Conservation (phyloP, 305 asterid genomes). For the Fraxinus velutina region DNA sequence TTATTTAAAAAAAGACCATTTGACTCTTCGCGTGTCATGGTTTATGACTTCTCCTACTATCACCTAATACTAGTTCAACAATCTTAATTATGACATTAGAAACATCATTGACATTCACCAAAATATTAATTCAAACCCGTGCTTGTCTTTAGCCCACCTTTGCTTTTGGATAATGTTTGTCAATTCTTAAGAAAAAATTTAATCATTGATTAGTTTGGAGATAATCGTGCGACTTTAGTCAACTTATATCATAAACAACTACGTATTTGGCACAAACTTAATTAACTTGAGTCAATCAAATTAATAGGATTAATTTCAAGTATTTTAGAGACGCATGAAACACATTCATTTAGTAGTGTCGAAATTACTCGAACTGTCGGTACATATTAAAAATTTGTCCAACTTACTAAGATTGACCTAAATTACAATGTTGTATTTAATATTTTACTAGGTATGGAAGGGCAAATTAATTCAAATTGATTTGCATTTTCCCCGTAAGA, state of each 20-base stretch:
- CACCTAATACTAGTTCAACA: conserved; percentile 19
- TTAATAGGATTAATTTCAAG: background rate
- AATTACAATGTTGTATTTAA: too few species aligned
- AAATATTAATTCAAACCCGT: conserved; percentile 20
- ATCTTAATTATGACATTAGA: conserved; percentile 28
- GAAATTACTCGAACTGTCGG: background rate
- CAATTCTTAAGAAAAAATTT: background rate
- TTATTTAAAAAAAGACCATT: conserved; percentile 19
- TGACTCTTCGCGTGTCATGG: conserved; percentile 35
- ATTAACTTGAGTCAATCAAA: background rate
- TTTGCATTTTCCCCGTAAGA: background rate
- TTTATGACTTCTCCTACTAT: conserved; percentile 29
- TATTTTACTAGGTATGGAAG: background rate
- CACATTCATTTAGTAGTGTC: background rate
- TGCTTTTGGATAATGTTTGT: background rate
- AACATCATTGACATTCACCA: conserved; percentile 6
- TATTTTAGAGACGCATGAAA: background rate
- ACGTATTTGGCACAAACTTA: background rate
- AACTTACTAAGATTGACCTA: too few species aligned
- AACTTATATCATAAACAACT: background rate
- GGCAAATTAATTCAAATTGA: background rate
- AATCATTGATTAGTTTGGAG: background rate
- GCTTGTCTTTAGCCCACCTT: background rate
- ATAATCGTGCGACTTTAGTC: background rate
- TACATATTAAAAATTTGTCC: background rate